Conservation (phyloP, 2,329 filamentous ascomycete genomes). For the Paecilomyces formosus region DNA sequence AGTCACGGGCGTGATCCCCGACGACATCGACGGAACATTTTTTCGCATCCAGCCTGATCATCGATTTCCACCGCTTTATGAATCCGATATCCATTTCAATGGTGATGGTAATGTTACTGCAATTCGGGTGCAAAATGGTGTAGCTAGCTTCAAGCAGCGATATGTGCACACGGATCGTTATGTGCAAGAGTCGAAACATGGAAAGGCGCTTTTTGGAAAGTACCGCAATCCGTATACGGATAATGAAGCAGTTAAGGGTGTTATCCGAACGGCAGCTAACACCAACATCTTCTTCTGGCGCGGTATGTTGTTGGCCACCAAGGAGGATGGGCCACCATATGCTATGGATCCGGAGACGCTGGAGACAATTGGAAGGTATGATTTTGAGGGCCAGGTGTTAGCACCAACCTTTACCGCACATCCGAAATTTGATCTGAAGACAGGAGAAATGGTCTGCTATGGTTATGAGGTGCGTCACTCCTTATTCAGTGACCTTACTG, state of each 20-base stretch:
- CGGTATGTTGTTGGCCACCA: slow-evolving; percentile 37
- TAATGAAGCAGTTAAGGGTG: slow-evolving; percentile 40
- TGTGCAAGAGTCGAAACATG: slow-evolving; percentile 29
- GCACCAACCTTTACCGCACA: slow-evolving; percentile 47
- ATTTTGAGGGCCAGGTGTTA: slow-evolving; percentile 45
- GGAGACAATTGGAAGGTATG: slow-evolving; percentile 41
- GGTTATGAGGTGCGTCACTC: slow-evolving; percentile 32
- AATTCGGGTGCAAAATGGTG: slow-evolving; percentile 34
- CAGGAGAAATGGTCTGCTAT: slow-evolving; percentile 46
- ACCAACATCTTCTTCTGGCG: slow-evolving; percentile 53
- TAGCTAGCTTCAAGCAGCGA: slow-evolving; percentile 35
- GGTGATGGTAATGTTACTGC: slow-evolving; percentile 39
- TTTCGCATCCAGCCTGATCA: slow-evolving; percentile 39
- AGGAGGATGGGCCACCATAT: slow-evolving; percentile 46
- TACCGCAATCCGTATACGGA: slow-evolving; percentile 55
- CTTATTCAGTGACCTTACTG: not conserved
- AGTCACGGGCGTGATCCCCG: slow-evolving; percentile 26
- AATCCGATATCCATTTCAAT: slow-evolving; percentile 46
- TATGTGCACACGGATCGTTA: slow-evolving; percentile 39
- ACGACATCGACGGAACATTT: slow-evolving; percentile 39
- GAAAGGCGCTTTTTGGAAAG: slow-evolving; percentile 43
- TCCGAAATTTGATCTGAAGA: slow-evolving; percentile 46
- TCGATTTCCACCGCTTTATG: slow-evolving; percentile 47
- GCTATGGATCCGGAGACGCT: slow-evolving; percentile 42
- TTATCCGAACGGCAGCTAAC: slow-evolving; percentile 51